Conservation (phyloP, 768 basidiomycete genomes). For the Kwoniella dejecticola region DNA sequence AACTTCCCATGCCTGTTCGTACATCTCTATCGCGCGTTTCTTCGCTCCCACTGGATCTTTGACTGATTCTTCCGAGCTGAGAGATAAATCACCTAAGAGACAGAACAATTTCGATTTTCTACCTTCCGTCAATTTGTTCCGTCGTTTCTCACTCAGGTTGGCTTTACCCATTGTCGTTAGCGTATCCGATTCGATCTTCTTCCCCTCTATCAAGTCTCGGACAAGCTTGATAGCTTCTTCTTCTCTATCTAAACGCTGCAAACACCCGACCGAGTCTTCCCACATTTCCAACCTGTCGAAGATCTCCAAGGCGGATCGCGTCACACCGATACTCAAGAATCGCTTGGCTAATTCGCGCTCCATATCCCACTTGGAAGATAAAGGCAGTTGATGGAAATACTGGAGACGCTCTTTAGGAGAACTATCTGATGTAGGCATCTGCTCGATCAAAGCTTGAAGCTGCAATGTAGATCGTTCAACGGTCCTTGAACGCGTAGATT, state of each 20-base stretch:
- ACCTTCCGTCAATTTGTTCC: slow-evolving; percentile 62
- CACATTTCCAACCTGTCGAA: slow-evolving; percentile 96
- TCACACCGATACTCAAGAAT: slow-evolving; percentile 80
- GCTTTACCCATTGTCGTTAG: slow-evolving; percentile 65
- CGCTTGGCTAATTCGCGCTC: slow-evolving; percentile 84
- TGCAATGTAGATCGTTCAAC: slow-evolving; percentile 90
- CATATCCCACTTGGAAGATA: slow-evolving; percentile 92
- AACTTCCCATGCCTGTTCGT: slow-evolving; percentile 78
- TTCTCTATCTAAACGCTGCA: slow-evolving; percentile 73
- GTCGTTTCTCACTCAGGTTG: slow-evolving; percentile 49
- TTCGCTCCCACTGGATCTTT: slow-evolving; percentile 60
- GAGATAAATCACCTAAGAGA: slow-evolving; percentile 78
- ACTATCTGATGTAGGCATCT: slow-evolving; percentile 88
- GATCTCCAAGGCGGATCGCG: slow-evolving; percentile 86
- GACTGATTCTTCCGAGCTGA: slow-evolving; percentile 29
- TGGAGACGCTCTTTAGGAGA: slow-evolving; percentile 70
- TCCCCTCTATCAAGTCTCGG: slow-evolving; percentile 78
- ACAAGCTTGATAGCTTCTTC: slow-evolving; percentile 81
- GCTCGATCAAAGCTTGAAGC: slow-evolving; percentile 91
- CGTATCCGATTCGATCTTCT: slow-evolving; percentile 81
- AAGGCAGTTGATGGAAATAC: slow-evolving; percentile 75
- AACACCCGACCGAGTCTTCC: slow-evolving; percentile 93
- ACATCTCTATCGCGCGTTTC: slow-evolving; percentile 69
- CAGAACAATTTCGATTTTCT: slow-evolving; percentile 93
- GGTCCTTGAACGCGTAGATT: slow-evolving; percentile 82